These are phyloP conservation scores for Bremia lactucae DNA, from an alignment of 352 stramenopile species.

Conservation along the genomic window DNA sequence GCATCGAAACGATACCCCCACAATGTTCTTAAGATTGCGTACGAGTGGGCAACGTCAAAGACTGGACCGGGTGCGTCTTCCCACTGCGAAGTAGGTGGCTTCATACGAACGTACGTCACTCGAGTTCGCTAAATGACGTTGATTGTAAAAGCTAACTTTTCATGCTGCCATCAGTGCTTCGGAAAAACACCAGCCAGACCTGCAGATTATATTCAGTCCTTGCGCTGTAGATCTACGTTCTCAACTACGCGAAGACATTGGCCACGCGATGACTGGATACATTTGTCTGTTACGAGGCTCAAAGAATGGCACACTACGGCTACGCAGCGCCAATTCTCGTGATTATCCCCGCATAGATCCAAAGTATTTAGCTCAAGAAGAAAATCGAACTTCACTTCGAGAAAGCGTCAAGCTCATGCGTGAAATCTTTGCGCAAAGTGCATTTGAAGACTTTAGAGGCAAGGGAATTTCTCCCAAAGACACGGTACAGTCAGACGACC, in stretches of 20 bases:
- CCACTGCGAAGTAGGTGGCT: slow-evolving; percentile 72
- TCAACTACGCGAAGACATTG: slow-evolving; percentile 21
- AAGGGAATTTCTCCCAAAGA: slow-evolving; percentile 51
- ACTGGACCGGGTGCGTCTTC: slow-evolving; percentile 42
- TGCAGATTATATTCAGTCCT: slow-evolving; percentile 81
- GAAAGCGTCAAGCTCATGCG: slow-evolving; percentile 58
- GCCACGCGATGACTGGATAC: slow-evolving; percentile 74
- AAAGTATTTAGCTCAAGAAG: slow-evolving; percentile 67
- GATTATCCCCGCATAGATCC: slow-evolving; percentile 69
- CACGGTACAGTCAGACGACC: slow-evolving; percentile 36
- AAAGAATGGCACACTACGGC: slow-evolving; percentile 58
- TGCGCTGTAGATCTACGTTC: slow-evolving; percentile 34
- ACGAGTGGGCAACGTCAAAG: too few species aligned
- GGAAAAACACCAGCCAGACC: slow-evolving; percentile 59
- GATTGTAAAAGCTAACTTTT: too few species aligned
- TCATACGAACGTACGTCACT: slow-evolving; percentile 54
- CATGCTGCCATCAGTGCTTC: too few species aligned
- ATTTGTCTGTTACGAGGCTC: slow-evolving; percentile 76
- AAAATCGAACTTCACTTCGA: slow-evolving; percentile 60
- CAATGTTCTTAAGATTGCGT: too few species aligned
- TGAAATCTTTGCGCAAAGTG: slow-evolving; percentile 76
- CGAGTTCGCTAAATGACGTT: too few species aligned
- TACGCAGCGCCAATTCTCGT: slow-evolving; percentile 55
- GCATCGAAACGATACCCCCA: slow-evolving; percentile 72
- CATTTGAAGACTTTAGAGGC: slow-evolving; percentile 68